Evolutionary conservation across 2,329 filamentous ascomycete species (phyloP).

Genomic region (Pseudocercospora musae): DNA sequence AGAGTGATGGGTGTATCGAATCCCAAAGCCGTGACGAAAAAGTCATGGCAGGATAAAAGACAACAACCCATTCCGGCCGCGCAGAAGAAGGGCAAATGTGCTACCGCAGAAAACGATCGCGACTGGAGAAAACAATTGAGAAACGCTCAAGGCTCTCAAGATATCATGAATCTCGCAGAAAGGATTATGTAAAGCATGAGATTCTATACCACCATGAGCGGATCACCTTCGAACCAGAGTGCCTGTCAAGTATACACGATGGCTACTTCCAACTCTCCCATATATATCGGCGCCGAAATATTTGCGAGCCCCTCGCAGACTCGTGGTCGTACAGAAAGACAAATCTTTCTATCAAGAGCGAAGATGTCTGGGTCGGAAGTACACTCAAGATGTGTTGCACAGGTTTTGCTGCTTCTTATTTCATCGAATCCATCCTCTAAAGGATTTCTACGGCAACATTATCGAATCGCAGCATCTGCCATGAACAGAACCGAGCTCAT

Average conservation of each 20-base stretch:
- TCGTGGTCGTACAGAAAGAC: too few relatives aligned
- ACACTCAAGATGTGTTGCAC: not conserved
- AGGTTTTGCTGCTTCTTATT: not conserved
- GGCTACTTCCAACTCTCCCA: not conserved
- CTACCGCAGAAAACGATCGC: not conserved
- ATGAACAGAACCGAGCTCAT: not conserved
- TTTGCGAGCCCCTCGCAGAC: too few relatives aligned
- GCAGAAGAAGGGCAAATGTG: not conserved
- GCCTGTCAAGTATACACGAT: not conserved
- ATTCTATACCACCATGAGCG: not conserved
- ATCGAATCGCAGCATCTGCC: not conserved
- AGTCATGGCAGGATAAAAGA: slow-evolving; percentile 9
- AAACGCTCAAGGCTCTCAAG: not conserved
- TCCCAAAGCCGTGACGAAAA: slow-evolving; percentile 12
- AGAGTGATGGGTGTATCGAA: slow-evolving; percentile 44
- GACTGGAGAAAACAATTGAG: not conserved
- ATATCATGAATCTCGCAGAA: not conserved
- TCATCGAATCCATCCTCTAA: not conserved
- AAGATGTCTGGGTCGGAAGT: not conserved
- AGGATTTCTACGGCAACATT: not conserved
- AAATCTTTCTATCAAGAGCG: not conserved
- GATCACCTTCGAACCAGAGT: not conserved
- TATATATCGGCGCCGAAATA: too few relatives aligned
- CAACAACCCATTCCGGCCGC: not conserved
- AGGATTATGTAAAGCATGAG: not conserved